Conservation (phyloP, 2,329 filamentous ascomycete species). For the Trichoderma simmonsii region DNA sequence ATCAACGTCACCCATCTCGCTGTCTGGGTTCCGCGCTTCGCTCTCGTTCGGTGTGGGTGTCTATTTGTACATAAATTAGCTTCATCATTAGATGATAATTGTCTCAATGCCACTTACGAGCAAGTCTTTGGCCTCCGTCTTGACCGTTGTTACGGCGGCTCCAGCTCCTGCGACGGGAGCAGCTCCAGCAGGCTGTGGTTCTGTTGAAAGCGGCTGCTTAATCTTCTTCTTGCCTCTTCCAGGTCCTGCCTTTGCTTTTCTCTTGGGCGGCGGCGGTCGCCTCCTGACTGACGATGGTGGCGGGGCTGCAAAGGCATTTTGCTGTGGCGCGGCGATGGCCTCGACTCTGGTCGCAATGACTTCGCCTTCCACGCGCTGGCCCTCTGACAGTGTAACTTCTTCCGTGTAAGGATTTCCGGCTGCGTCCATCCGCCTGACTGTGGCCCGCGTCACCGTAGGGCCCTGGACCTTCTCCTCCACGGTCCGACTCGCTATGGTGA, state of each 20-base stretch:
- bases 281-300: constrained; percentile 47
- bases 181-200: constrained; percentile 29
- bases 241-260: constrained; percentile 72
- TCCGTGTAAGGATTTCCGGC: constrained; percentile 80
- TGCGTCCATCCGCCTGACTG: constrained; percentile 73
- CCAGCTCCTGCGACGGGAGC: constrained; percentile 34
- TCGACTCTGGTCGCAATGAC: constrained; percentile 63
- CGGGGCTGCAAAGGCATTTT: constrained; percentile 48
- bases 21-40: constrained; percentile 45
- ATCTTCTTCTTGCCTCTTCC: constrained; percentile 79
- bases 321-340: constrained; percentile 53
- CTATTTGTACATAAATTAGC: constrained; percentile 26
- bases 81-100: not conserved
- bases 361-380: constrained; percentile 77
- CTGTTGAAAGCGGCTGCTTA: constrained; percentile 47
- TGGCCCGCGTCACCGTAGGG: constrained; percentile 70
- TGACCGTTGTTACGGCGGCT: constrained; percentile 37
- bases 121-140: constrained; percentile 37
- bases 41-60: constrained; percentile 44
- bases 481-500: constrained; percentile 55
- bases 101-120: constrained; percentile 33
- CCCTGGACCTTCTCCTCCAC: constrained; percentile 43
- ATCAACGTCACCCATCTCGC: constrained; percentile 52
- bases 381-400: constrained; percentile 76
- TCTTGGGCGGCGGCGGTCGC: constrained; percentile 72